Evolutionary conservation across 2,329 filamentous ascomycete genomes (phyloP), one percentile per base, ranked within the genome.

Genomic region (Epichloe typhina): DNA sequence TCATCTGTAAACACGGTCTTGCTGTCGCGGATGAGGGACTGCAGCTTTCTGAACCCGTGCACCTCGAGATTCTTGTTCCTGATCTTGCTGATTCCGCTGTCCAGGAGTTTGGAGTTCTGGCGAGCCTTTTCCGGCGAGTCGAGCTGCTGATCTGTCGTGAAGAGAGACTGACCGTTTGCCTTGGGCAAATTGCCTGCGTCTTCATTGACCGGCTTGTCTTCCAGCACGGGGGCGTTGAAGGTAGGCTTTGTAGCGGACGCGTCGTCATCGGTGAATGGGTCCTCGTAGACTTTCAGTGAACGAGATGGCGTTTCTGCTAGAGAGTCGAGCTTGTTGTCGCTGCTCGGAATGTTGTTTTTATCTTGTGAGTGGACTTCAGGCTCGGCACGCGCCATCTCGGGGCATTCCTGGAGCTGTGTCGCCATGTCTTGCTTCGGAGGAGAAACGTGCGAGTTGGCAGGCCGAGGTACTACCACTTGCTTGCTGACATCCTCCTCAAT

Each of bases 1-100:
- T 83, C 79, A 53, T 83, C 78, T 1, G 75, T 74, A 61, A 86
- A 80, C 19, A 80, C 72, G 13, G 80, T 74, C 58, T 76, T 76
- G 61, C 74, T 78, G 52, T 85, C 82, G 55, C 84, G 82, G 53
- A 88, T 75, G 56, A 89, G 75, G 39, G 82, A 82, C 64, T 90
- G 86, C 46, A 90, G 72, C 60, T 86, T 86, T 49, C 86, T 79
- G 72, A 90, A 88, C 51, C 86, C 86, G 61, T 89, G 85, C 3
- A 86, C 84, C 61, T 90, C 86, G n/a, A 91, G 76, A 1, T 80
- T 80, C 58, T 80, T 80, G 33, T 78, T 74, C 57, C 81, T 81
- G 57, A 90, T 83, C 55, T 86, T 84, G 48, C 80, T 72, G 57
- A 90, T 86, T 47, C 84, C 86, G 58, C 85, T 89, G 35, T 83